Evolutionary conservation across 2,329 filamentous ascomycete species (phyloP).

Genomic region (Tolypocladium capitatum): DNA sequence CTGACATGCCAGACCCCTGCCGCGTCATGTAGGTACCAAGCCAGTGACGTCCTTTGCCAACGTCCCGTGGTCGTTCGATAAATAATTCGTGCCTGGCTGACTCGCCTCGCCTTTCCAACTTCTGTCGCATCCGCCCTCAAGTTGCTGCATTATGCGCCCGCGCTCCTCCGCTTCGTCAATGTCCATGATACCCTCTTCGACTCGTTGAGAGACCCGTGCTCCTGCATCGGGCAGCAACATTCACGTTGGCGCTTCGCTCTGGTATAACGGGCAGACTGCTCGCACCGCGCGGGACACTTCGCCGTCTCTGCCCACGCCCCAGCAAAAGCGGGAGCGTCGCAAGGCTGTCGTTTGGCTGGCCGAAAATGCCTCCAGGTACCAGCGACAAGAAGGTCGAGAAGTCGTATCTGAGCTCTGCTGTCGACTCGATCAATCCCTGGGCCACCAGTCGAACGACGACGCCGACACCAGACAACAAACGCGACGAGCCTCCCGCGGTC

Average conservation of each 20-base stretch:
- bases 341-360: constrained; percentile 8
- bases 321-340: background rate
- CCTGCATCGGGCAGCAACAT: background rate
- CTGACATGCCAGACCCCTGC: background rate
- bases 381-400: constrained; percentile 41
- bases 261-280: background rate
- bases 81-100: background rate
- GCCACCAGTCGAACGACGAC: constrained; percentile 33
- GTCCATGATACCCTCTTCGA: background rate
- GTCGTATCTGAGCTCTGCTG: constrained; percentile 46
- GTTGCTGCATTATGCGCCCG: background rate
- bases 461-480: constrained; percentile 28
- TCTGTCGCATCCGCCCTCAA: background rate
- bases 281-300: background rate
- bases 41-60: background rate
- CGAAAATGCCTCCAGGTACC: constrained; percentile 23
- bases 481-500: constrained; percentile 10
- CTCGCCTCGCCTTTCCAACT: background rate
- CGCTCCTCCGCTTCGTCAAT: background rate
- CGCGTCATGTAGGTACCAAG: background rate
- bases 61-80: background rate
- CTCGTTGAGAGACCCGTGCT: background rate
- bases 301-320: background rate
- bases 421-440: constrained; percentile 52
- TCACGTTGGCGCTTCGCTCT: constrained; percentile 4